Percentiles rank a stretch among this genome's conserved stretches.
phyloP scores from a whole-genome alignment of 2,329 filamentous ascomycete genomes.

The Xylaria digitata region DNA sequence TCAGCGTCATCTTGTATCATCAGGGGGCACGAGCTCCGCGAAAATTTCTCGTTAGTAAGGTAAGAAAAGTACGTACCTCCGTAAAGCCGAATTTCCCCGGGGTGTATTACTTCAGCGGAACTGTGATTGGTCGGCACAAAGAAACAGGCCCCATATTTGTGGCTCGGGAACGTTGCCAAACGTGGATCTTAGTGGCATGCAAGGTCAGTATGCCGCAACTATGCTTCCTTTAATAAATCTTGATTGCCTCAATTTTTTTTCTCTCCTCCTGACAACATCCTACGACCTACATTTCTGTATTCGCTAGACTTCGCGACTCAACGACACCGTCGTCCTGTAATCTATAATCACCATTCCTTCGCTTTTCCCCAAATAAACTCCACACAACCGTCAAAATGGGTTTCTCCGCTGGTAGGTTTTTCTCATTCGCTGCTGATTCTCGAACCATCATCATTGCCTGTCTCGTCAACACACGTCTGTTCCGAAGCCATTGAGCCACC shows the following conservation, averaged over 20 bases:
- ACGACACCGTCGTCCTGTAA: conserved; percentile 39
- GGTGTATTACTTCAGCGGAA: conserved; percentile 44
- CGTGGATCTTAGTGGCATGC: conserved; percentile 33
- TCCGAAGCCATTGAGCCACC: conserved; percentile 46
- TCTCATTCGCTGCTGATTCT: conserved; percentile 32
- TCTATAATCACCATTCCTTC: conserved; percentile 46
- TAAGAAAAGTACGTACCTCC: conserved; percentile 22
- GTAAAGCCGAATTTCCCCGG: conserved; percentile 45
- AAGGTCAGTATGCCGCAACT: conserved; percentile 37
- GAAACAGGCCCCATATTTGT: conserved; percentile 47
- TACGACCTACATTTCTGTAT: conserved; percentile 27
- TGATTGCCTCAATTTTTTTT: conserved; percentile 45
- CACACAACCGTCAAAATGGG: conserved; percentile 55
- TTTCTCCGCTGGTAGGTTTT: conserved; percentile 58
- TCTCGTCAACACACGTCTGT: conserved; percentile 36
- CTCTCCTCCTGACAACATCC: conserved; percentile 14
- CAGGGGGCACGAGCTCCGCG: conserved; percentile 18
- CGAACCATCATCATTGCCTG: conserved; percentile 29
- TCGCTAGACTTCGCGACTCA: conserved; percentile 26
- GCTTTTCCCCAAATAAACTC: conserved; percentile 21
- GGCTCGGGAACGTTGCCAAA: conserved; percentile 44
- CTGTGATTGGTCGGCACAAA: conserved; percentile 55
- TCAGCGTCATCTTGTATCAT: conserved; percentile 20
- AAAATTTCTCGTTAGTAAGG: conserved; percentile 26
- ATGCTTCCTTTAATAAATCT: conserved; percentile 46